These are phyloP conservation scores for Dentipellis sp. DNA, from an alignment of 768 basidiomycete species.

Conservation along the genomic window DNA sequence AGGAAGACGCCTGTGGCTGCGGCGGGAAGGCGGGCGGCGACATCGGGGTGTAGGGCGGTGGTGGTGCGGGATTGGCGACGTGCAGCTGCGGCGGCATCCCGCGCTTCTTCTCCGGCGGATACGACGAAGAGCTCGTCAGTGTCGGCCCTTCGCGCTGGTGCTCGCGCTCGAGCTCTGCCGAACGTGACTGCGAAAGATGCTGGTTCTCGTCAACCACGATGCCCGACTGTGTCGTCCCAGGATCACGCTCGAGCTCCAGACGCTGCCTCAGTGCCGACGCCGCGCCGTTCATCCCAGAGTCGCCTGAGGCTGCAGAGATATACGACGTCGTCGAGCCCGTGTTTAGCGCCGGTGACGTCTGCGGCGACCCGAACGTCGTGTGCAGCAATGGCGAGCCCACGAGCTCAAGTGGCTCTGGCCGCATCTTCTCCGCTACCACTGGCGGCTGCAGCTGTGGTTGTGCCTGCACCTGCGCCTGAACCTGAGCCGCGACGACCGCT, in stretches of 20 bases:
- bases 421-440: slow-evolving; percentile 1
- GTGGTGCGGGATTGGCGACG: slow-evolving; percentile 20
- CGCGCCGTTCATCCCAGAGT: slow-evolving; percentile 1
- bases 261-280: slow-evolving; percentile 5
- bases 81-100: slow-evolving; percentile 13
- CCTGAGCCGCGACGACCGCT: neutral
- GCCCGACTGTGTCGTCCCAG: neutral
- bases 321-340: neutral
- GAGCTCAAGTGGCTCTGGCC: slow-evolving; percentile 23
- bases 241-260: slow-evolving; percentile 6
- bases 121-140: slow-evolving; percentile 5
- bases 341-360: slow-evolving; percentile 17
- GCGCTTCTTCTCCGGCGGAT: slow-evolving; percentile 19
- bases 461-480: neutral
- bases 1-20: neutral
- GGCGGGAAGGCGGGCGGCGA: neutral
- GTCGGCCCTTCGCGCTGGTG: neutral
- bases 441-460: neutral
- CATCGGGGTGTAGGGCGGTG: slow-evolving; percentile 21
- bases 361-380: slow-evolving; percentile 32
- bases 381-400: slow-evolving; percentile 21
- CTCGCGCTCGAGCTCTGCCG: neutral
- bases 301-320: slow-evolving; percentile 11
- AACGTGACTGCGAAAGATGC: slow-evolving; percentile 16
- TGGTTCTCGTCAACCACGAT: slow-evolving; percentile 1